phyloP scores from a whole-genome alignment of 2,329 filamentous ascomycete species.

The Nigrospora osmanthi region DNA sequence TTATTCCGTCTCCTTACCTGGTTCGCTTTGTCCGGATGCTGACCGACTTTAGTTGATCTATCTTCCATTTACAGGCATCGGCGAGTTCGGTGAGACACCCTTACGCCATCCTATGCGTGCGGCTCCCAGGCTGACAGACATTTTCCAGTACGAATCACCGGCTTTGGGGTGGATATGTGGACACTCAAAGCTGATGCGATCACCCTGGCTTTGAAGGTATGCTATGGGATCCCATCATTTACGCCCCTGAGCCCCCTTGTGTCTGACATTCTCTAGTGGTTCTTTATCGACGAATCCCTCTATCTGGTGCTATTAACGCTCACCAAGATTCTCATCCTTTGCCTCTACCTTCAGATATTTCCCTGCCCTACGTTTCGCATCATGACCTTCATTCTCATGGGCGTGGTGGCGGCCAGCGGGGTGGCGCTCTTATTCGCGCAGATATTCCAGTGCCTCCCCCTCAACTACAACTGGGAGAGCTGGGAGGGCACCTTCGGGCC shows the following conservation, averaged over 20 bases:
- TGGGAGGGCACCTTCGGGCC: conserved; percentile 1
- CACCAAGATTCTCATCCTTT: neutral
- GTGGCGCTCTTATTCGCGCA: neutral
- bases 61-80: neutral
- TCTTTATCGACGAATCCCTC: neutral
- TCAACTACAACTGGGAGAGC: conserved; percentile 1
- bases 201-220: neutral
- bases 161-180: neutral
- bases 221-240: neutral
- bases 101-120: too few relatives aligned
- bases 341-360: neutral
- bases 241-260: neutral
- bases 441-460: conserved; percentile 1
- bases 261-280: neutral
- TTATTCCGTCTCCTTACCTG: neutral
- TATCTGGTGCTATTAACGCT: neutral
- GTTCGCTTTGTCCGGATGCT: neutral
- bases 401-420: neutral
- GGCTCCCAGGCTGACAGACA: too few relatives aligned
- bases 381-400: neutral
- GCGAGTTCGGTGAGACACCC: neutral
- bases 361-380: neutral
- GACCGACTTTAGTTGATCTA: neutral
- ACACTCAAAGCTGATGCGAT: neutral
- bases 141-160: neutral